Conservation (phyloP, 176 grass and related monocot species). For the Tillandsia fasciculata region DNA sequence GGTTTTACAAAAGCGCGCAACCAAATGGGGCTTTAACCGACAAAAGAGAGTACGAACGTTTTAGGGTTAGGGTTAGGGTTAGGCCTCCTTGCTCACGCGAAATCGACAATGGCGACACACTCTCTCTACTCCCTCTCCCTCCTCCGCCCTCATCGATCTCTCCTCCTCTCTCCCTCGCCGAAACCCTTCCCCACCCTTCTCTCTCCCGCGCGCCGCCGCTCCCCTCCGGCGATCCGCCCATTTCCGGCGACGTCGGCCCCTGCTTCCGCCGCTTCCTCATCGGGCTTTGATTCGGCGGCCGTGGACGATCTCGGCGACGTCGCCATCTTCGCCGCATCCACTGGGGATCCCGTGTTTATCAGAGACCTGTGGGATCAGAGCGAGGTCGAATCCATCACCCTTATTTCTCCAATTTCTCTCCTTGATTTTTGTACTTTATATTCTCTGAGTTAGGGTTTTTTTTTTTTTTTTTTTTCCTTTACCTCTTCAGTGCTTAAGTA, state of each 20-base stretch:
- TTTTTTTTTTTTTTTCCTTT: not conserved
- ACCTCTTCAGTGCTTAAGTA: not conserved
- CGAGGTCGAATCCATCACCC: constrained; percentile 20
- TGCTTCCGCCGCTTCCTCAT: not conserved
- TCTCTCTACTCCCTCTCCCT: constrained; percentile 5
- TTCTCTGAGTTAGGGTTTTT: not conserved
- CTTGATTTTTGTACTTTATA: not conserved
- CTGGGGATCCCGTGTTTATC: constrained; percentile 40
- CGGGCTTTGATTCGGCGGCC: constrained; percentile 3
- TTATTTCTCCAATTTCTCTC: constrained; percentile 1
- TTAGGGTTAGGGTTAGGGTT: constrained; percentile 17
- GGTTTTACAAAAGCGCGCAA: too few relatives aligned
- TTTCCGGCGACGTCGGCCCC: not conserved
- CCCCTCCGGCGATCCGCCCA: not conserved
- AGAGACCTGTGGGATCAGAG: constrained; percentile 59
- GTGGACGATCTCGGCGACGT: constrained; percentile 42
- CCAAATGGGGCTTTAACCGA: not conserved
- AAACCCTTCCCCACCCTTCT: not conserved
- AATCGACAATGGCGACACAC: constrained; percentile 29
- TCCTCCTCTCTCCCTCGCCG: not conserved
- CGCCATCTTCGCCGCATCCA: constrained; percentile 37
- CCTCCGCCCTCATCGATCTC: not conserved
- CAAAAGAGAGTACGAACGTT: constrained; percentile 34
- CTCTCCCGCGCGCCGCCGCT: not conserved
- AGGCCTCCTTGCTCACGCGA: not conserved